Conservation (phyloP, 2,329 filamentous ascomycete species). For the Fusarium cicatricum region DNA sequence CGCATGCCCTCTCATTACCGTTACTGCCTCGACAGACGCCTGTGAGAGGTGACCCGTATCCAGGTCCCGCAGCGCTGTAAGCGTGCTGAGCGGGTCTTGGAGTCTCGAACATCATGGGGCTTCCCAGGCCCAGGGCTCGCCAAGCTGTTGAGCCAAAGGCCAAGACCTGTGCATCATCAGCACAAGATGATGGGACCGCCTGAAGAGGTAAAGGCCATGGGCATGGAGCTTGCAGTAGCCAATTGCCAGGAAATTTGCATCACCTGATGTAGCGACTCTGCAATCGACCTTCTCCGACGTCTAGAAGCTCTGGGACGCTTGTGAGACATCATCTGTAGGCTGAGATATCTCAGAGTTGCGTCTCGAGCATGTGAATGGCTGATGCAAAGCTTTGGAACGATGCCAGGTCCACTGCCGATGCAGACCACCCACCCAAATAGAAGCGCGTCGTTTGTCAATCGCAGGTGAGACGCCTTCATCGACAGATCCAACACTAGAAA, state of each 20-base stretch:
- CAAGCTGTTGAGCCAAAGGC: conserved; percentile 22
- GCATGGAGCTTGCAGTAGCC: neutral
- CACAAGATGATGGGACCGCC: neutral
- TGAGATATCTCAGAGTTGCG: neutral
- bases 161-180: conserved; percentile 16
- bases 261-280: conserved; percentile 14
- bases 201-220: conserved; percentile 2
- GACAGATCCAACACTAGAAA: conserved; percentile 24
- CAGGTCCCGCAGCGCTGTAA: conserved; percentile 16
- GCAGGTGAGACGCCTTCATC: conserved; percentile 4
- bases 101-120: conserved; percentile 32
- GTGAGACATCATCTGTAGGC: neutral
- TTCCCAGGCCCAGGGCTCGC: conserved; percentile 26
- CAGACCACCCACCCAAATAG: neutral
- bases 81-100: conserved; percentile 27
- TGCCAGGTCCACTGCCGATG: too few relatives aligned
- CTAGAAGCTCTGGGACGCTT: neutral
- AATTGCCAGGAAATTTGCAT: conserved; percentile 4
- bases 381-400: conserved; percentile 18
- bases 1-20: conserved; percentile 3
- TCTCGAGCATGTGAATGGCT: neutral
- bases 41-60: conserved; percentile 21
- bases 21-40: neutral
- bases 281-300: conserved; percentile 3
- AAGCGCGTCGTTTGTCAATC: conserved; percentile 19